Conservation (phyloP, 441 rosid genomes). For the Euphorbia celastroides region DNA sequence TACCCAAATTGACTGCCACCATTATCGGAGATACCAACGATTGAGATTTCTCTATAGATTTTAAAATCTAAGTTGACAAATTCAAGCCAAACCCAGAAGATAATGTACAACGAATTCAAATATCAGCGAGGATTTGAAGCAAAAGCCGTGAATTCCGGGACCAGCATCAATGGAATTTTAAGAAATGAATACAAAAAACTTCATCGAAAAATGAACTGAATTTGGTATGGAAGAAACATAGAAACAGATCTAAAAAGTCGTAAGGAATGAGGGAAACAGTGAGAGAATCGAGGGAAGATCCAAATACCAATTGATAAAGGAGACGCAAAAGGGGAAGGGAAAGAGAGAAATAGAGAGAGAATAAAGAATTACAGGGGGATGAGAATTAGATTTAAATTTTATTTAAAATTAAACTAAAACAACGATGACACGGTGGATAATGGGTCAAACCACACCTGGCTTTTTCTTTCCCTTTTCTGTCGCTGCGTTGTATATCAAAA, state of each 20-base stretch:
- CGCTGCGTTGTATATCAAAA: neutral
- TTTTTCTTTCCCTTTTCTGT: neutral
- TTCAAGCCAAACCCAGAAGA: conserved; percentile 21
- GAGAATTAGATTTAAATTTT: neutral
- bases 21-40: conserved; percentile 22
- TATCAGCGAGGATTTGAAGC: neutral
- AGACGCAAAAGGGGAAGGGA: neutral
- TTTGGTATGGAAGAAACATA: neutral
- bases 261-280: neutral
- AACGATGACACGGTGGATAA: neutral
- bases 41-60: no score
- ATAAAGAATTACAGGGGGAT: conserved; percentile 5
- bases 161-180: neutral
- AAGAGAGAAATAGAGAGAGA: neutral
- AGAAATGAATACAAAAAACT: neutral
- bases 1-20: conserved; percentile 77
- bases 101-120: neutral
- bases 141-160: neutral
- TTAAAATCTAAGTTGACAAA: neutral
- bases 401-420: neutral
- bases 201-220: neutral
- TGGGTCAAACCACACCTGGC: neutral
- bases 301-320: neutral
- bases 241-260: neutral
- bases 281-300: conserved; percentile 7